Percentiles rank a stretch among this genome's conserved stretches.
Conservation (phyloP, 768 basidiomycete species). For the Boletus tomentosulus region DNA sequence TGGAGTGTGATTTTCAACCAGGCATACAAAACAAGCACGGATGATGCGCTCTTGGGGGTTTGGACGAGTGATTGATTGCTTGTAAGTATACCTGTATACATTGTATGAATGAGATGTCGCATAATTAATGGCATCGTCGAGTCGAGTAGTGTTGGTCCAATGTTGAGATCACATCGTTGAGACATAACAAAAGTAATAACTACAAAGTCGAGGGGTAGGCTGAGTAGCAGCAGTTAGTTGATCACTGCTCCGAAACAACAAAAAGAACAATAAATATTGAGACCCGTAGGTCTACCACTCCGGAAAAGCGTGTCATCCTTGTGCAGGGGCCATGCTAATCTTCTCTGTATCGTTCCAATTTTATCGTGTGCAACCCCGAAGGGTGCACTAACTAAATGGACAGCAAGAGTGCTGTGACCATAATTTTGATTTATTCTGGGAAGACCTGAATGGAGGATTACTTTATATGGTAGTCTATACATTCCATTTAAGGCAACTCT, state of each 20-base stretch:
- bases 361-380: slow-evolving; percentile 96
- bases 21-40: too few species aligned
- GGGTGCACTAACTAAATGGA: slow-evolving; percentile 46
- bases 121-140: slow-evolving; percentile 99
- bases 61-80: too few species aligned
- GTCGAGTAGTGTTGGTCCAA: slow-evolving; percentile 75
- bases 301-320: slow-evolving; percentile 99
- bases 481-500: background rate
- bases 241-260: too few species aligned
- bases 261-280: slow-evolving; percentile 36
- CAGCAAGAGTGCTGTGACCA: background rate
- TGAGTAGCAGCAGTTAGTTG: too few species aligned
- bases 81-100: too few species aligned
- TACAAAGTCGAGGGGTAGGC: too few species aligned
- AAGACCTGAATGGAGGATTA: slow-evolving; percentile 2
- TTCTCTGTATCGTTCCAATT: slow-evolving; percentile 99
- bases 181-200: slow-evolving; percentile 32
- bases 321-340: slow-evolving; percentile 99
- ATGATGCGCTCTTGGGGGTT: slow-evolving; percentile 40
- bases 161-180: slow-evolving; percentile 74
- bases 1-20: too few species aligned
- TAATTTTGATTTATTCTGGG: slow-evolving; percentile 20
- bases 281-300: slow-evolving; percentile 67
- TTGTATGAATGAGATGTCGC: too few species aligned
- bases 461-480: background rate